These are phyloP conservation scores for Scleroderma citrinum DNA, from an alignment of 768 basidiomycete genomes.

Conservation along the genomic window DNA sequence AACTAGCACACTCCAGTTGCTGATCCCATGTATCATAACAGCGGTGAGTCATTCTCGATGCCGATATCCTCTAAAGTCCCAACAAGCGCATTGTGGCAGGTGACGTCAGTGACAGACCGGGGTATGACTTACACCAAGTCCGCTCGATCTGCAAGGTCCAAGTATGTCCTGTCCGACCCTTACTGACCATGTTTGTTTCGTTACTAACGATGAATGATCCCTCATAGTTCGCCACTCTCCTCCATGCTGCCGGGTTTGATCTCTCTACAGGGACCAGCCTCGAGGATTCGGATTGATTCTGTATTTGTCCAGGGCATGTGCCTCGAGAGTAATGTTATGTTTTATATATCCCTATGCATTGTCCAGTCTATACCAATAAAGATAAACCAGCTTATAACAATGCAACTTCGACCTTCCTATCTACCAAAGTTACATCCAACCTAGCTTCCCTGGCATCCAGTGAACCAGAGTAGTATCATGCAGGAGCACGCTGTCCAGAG, in stretches of 20 bases:
- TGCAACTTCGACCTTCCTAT: not conserved
- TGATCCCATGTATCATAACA: constrained; percentile 89
- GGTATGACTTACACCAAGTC: constrained; percentile 81
- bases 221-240: constrained; percentile 56
- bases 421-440: not conserved
- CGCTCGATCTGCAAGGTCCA: constrained; percentile 85
- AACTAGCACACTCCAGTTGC: constrained; percentile 42
- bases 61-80: not conserved
- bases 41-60: constrained; percentile 39
- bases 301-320: not conserved
- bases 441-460: constrained; percentile 37
- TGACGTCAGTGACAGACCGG: constrained; percentile 71
- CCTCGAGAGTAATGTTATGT: too few relatives aligned
- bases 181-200: not conserved
- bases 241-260: constrained; percentile 59
- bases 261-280: not conserved
- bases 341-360: too few relatives aligned
- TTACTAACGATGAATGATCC: not conserved
- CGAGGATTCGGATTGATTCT: not conserved
- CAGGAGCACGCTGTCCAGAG: constrained; percentile 51
- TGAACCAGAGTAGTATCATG: constrained; percentile 74
- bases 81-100: constrained; percentile 33
- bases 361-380: too few relatives aligned
- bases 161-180: constrained; percentile 16
- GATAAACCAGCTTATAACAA: too few relatives aligned